Evolutionary conservation across 2,329 filamentous ascomycete species (phyloP), one percentile per base, ranked within the genome.

Genomic region (Arthrobotrys sphaeroides): DNA sequence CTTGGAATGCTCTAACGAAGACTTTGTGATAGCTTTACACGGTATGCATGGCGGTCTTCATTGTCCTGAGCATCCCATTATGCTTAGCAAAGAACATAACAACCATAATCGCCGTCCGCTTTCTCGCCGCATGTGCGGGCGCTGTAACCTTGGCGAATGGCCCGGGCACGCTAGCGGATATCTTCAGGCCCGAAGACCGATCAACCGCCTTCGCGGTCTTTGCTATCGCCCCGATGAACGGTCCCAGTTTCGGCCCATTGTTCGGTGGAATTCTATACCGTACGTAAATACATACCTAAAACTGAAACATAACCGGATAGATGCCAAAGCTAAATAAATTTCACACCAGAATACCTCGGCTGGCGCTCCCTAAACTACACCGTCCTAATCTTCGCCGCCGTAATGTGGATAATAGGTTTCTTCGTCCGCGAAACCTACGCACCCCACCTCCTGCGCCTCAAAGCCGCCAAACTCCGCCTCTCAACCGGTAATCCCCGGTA

Each of bases 331-430:
- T 26, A n/a, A 51, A 5, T 4, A 22, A 10, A 5, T 5, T 10
- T 33, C 10, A 33, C 5, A 33, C 5, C 82, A 78, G 86, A 93
- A 81, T 89, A 90, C 77, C 84, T 95, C 1, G 93, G 92, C 9
- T 97, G 94, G 94, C 84, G 93, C 28, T 97, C 93, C 92, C 90
- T 90, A 38, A 91, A 91, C 80, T 96, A 92, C 91, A 85, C 95
- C 18, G 87, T 90, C 6, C 83, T 94, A 79, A 94, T 96, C 60
- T 85, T 92, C 7, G 87, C 87, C 0, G 91, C 87, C 0, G 84
- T 86, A 0, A 88, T 88, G 0, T 87, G 89, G 68, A 76, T 86
- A 18, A 83, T 90, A 77, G 86, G 92, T 78, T 80, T 85, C 1
- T 84, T 87, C 0, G 84, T 91, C 53, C 87, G 87, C 76, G 93